Evolutionary conservation across 2,329 filamentous ascomycete species (phyloP).

Genomic region (Aspergillus piperis): DNA sequence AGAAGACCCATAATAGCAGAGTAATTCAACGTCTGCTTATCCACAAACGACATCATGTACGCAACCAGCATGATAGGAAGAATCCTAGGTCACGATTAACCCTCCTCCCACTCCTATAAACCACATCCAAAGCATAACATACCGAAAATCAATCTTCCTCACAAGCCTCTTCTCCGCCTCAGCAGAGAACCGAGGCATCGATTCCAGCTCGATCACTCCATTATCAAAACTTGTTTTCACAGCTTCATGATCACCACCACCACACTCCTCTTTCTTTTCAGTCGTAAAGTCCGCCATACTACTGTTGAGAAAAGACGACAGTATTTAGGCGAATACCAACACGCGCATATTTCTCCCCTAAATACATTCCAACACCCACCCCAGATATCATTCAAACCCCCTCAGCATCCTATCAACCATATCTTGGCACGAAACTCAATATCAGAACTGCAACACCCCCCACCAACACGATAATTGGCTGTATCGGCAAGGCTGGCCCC

Average conservation of each 20-base stretch:
- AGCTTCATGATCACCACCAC: background rate
- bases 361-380: background rate
- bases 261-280: background rate
- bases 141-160: slow-evolving; percentile 27
- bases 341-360: background rate
- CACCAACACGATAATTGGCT: slow-evolving; percentile 18
- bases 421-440: background rate
- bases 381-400: background rate
- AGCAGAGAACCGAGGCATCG: slow-evolving; percentile 17
- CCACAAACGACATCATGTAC: slow-evolving; percentile 37
- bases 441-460: background rate
- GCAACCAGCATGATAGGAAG: slow-evolving; percentile 31
- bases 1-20: slow-evolving; percentile 34
- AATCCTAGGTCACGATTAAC: slow-evolving; percentile 12
- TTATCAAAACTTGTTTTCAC: slow-evolving; percentile 13
- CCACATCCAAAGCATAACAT: background rate
- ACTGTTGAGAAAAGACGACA: background rate
- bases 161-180: slow-evolving; percentile 24
- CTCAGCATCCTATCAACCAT: background rate
- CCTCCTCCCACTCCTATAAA: no score
- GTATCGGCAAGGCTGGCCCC: slow-evolving; percentile 21
- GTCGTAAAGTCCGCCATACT: background rate
- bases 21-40: slow-evolving; percentile 39
- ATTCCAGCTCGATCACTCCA: slow-evolving; percentile 16
- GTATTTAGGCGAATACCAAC: background rate